Conservation (phyloP, 2,329 filamentous ascomycete genomes). For the Hymenoscyphus fraxineus region DNA sequence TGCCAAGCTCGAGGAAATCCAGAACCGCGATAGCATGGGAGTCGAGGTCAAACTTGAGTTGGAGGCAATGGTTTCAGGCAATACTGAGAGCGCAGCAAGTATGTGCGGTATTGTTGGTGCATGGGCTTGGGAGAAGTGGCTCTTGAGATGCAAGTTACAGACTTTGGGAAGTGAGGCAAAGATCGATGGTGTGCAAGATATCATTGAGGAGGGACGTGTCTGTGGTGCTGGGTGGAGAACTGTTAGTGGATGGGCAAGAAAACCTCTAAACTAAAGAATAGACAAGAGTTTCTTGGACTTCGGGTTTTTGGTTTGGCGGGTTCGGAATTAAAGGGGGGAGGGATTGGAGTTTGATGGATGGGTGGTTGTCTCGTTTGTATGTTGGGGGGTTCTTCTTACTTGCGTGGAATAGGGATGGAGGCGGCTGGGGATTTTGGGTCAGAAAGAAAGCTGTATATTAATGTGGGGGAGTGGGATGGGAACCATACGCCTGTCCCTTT, state of each 20-base stretch:
- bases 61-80: conserved; percentile 63
- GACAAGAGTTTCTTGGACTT: neutral
- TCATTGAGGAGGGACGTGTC: conserved; percentile 60
- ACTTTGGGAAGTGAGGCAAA: conserved; percentile 68
- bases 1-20: conserved; percentile 43
- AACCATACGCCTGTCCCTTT: neutral
- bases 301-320: neutral
- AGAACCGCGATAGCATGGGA: conserved; percentile 38
- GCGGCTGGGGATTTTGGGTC: neutral
- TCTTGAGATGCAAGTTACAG: conserved; percentile 82
- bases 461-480: neutral
- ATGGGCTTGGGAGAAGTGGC: conserved; percentile 96
- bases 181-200: conserved; percentile 55
- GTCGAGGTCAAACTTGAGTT: conserved; percentile 48
- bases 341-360: neutral
- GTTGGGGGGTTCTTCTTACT: neutral
- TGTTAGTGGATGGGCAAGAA: conserved; percentile 61
- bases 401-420: neutral
- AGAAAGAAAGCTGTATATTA: neutral
- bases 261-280: conserved; percentile 41
- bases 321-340: neutral
- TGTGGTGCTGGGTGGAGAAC: conserved; percentile 58
- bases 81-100: conserved; percentile 66
- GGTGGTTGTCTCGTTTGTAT: neutral
- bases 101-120: conserved; percentile 79